These are phyloP conservation scores for Apiotrichum siamense DNA, from an alignment of 1,284 basidiomycete species.

Conservation along the genomic window DNA sequence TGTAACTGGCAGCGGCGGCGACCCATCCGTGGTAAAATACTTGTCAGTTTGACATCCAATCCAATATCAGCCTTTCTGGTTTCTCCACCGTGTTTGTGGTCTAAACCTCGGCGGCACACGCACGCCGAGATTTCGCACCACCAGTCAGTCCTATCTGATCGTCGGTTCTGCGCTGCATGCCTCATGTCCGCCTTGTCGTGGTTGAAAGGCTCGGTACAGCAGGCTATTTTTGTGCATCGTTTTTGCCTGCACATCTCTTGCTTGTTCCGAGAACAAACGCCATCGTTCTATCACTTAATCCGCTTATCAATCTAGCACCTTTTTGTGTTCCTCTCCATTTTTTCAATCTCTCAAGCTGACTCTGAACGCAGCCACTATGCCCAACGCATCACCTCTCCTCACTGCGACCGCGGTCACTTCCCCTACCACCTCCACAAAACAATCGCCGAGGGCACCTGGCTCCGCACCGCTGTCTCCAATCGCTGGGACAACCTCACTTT, in stretches of 20 bases:
- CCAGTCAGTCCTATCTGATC: background rate
- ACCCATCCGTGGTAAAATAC: too few species aligned
- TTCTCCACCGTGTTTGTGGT: too few species aligned
- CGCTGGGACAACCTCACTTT: constrained; percentile 5
- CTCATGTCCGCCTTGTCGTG: too few species aligned
- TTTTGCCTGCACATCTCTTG: background rate
- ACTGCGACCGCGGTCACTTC: constrained; percentile 2
- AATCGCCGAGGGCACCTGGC: constrained; percentile 9
- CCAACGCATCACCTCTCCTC: constrained; percentile 6
- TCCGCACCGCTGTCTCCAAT: constrained; percentile 14
- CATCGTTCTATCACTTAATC: background rate
- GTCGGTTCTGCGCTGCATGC: too few species aligned
- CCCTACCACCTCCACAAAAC: constrained; percentile 6
- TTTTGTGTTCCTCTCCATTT: background rate
- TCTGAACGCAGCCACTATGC: constrained; percentile 7
- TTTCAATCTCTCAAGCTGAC: background rate
- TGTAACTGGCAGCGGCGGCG: too few species aligned
- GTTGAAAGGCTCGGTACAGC: too few species aligned
- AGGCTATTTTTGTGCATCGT: too few species aligned
- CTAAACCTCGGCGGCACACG: background rate
- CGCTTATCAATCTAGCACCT: constrained; percentile 2
- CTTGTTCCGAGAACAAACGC: background rate
- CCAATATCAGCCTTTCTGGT: background rate
- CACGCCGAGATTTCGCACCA: background rate
- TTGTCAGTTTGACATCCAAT: background rate